These are phyloP conservation scores for Corynascus novoguineensis DNA, from an alignment of 495 filamentous ascomycete genomes.

Conservation along the genomic window DNA sequence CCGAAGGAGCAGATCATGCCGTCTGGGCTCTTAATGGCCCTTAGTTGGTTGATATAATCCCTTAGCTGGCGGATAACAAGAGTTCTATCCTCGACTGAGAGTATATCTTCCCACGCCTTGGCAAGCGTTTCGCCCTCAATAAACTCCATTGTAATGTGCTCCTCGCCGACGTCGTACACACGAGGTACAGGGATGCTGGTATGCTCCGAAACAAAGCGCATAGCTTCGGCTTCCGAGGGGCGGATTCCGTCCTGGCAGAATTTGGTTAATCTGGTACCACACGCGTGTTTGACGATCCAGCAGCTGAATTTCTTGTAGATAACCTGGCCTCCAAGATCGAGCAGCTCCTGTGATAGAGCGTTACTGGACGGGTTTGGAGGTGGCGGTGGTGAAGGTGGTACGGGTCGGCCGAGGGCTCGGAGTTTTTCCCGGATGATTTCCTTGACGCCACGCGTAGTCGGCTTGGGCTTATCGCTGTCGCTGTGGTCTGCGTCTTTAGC, in stretches of 20 bases:
- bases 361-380: too few relatives aligned
- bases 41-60: background rate
- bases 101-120: too few relatives aligned
- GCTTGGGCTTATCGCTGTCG: too few relatives aligned
- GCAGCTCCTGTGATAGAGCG: background rate
- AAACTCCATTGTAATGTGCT: too few relatives aligned
- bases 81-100: background rate
- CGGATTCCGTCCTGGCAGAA: background rate
- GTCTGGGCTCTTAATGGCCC: constrained; percentile 2
- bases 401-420: too few relatives aligned
- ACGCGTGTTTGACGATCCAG: constrained; percentile 2
- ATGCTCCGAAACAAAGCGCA: background rate
- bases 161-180: too few relatives aligned
- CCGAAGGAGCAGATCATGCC: constrained; percentile 4
- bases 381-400: too few relatives aligned
- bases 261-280: background rate
- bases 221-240: background rate
- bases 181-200: too few relatives aligned
- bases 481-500: too few relatives aligned
- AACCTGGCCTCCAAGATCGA: background rate
- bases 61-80: background rate
- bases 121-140: too few relatives aligned
- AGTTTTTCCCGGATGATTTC: too few relatives aligned
- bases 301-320: background rate
- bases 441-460: too few relatives aligned